Conservation (phyloP, 2,329 filamentous ascomycete species). For the Hypoxylon sp. region DNA sequence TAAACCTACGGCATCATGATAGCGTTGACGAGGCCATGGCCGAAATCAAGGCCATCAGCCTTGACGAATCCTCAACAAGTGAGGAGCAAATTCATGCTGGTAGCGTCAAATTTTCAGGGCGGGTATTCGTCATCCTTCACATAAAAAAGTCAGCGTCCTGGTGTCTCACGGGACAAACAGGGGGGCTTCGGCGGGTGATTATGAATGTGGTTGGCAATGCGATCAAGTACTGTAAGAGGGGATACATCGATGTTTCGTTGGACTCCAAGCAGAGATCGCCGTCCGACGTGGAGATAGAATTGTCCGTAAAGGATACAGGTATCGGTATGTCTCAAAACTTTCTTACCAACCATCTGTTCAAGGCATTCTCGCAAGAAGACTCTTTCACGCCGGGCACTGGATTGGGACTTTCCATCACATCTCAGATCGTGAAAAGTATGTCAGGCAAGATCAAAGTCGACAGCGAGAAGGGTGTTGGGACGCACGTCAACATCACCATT, state of each 20-base stretch:
- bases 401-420: conserved; percentile 70
- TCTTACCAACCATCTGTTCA: conserved; percentile 67
- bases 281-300: conserved; percentile 43
- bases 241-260: conserved; percentile 60
- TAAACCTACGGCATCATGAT: conserved; percentile 36
- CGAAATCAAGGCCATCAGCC: conserved; percentile 31
- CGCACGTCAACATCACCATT: conserved; percentile 62
- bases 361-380: conserved; percentile 71
- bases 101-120: conserved; percentile 40
- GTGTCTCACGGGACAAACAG: conserved; percentile 31
- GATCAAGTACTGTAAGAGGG: conserved; percentile 69
- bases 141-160: conserved; percentile 36
- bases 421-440: conserved; percentile 66
- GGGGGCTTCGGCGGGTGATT: conserved; percentile 62
- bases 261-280: conserved; percentile 41
- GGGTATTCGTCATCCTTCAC: conserved; percentile 37
- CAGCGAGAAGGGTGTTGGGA: conserved; percentile 64
- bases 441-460: conserved; percentile 67
- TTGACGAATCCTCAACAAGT: conserved; percentile 27
- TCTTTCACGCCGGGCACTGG: conserved; percentile 68
- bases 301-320: conserved; percentile 69
- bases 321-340: conserved; percentile 71
- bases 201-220: conserved; percentile 74
- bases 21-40: conserved; percentile 31
- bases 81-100: conserved; percentile 39